phyloP scores from a whole-genome alignment of 352 stramenopile species.

The Phytopythium oedochilum region DNA sequence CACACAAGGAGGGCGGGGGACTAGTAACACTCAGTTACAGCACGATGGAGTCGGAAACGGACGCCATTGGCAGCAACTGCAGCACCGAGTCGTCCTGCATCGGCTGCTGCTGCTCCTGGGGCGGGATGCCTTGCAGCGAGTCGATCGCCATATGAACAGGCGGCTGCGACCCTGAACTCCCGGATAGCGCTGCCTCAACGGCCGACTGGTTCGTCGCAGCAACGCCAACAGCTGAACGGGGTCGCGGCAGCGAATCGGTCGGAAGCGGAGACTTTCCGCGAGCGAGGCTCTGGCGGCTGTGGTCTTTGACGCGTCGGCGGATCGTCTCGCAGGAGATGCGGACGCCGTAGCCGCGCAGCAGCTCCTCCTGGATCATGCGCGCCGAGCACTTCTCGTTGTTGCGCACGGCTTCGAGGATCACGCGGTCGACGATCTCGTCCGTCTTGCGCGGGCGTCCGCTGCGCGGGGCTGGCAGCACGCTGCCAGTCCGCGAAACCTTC shows the following conservation, averaged over 20 bases:
- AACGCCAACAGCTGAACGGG: background rate
- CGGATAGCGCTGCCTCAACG: background rate
- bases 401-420: conserved; percentile 59
- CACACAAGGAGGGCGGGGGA: no score
- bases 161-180: background rate
- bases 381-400: conserved; percentile 54
- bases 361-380: conserved; percentile 51
- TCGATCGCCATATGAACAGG: background rate
- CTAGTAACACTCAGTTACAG: no score
- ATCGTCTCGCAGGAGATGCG: conserved; percentile 69
- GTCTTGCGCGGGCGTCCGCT: conserved; percentile 61
- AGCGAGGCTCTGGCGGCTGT: conserved; percentile 29
- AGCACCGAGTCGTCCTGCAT: background rate
- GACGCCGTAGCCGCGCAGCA: conserved; percentile 38
- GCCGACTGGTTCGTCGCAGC: background rate
- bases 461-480: conserved; percentile 37
- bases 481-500: conserved; percentile 52
- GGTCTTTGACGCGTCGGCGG: conserved; percentile 56
- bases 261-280: background rate
- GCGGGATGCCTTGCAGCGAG: background rate
- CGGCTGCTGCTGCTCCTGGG: background rate
- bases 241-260: background rate
- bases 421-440: conserved; percentile 54
- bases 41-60: conserved; percentile 1
- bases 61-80: background rate